Conservation (phyloP, 495 filamentous ascomycete genomes). For the Cryomyces antarcticus region DNA sequence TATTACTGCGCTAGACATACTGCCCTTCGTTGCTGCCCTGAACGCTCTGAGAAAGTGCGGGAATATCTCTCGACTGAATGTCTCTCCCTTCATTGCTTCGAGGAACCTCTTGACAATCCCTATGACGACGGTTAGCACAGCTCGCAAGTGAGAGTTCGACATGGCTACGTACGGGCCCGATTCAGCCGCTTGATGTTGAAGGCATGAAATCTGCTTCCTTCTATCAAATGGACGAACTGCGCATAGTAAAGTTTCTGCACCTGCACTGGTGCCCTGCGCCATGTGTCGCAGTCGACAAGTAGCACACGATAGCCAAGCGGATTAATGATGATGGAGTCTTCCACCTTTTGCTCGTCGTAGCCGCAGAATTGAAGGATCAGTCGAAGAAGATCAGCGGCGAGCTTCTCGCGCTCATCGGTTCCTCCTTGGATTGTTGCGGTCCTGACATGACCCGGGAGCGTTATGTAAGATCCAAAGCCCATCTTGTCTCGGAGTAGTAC, state of each 20-base stretch:
- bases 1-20: conserved; percentile 59
- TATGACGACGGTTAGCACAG: conserved; percentile 14
- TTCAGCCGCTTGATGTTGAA: conserved; percentile 75
- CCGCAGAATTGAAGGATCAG: conserved; percentile 72
- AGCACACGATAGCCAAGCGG: conserved; percentile 82
- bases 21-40: conserved; percentile 53
- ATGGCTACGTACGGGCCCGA: conserved; percentile 60
- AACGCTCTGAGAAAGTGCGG: conserved; percentile 60
- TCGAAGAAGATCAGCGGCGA: conserved; percentile 50
- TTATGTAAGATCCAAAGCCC: conserved; percentile 26
- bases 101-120: conserved; percentile 78
- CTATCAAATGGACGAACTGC: conserved; percentile 69
- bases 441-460: conserved; percentile 14
- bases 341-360: conserved; percentile 52
- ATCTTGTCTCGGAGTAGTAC: conserved; percentile 59
- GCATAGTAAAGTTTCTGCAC: conserved; percentile 79
- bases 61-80: conserved; percentile 47
- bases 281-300: conserved; percentile 78
- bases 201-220: conserved; percentile 68
- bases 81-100: conserved; percentile 70
- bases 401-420: conserved; percentile 35
- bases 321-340: conserved; percentile 83
- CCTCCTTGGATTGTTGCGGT: conserved; percentile 7
- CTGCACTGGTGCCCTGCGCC: conserved; percentile 52
- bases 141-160: neutral